Base-by-base conservation (phyloP, 139 green algal genomes). In the Haematococcus lacustris region DNA sequence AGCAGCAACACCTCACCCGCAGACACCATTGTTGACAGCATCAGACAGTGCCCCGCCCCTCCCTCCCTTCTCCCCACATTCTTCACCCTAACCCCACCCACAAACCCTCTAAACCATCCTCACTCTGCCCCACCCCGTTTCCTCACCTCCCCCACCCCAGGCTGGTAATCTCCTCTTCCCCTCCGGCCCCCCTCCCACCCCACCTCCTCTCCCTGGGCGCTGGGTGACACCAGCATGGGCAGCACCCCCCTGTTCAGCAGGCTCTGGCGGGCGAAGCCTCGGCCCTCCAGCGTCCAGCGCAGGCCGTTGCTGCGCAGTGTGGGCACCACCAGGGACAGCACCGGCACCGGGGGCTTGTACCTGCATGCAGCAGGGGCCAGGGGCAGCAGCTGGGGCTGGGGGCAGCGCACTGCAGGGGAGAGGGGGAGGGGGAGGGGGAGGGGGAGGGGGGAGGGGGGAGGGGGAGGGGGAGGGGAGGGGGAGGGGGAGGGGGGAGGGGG, bases 271-370 rank as follows among this genome's bases (percentile, higher is more conserved):
- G 91, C 91, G 34, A 71, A 75, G 34, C 71, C 63, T n/a, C 80
- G 80, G 5, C 78, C 83, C 74, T 93, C 87, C 67, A 97, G 86
- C 71, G 78, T 84, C 92, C 92, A 97, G 67, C 82, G 84, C 39
- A 96, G 81, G 35, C 71, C 71, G 71, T 97, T 35, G 34, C 77
- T 82, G 70, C 88, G 88, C 13, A 97, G 83, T 70, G 86, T 87
- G 1, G 92, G 92, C 43, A 97, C 85, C 50, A 96, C 89, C 68
- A 97, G 83, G 4, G 92, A 93, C 38, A 97, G 78, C 82, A 97
- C 95, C 78, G 92, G 92, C 82, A 94, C 86, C 21, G 86, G 82
- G 2, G 92, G 92, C 21, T 72, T 71, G 76, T 88, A 88, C 85
- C 95, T 96, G 71, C n/a, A 89, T 88, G n/a, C n/a, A n/a, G n/a